These are phyloP conservation scores for Xylaria cubensis DNA, from an alignment of 495 filamentous ascomycete genomes.

Conservation along the genomic window DNA sequence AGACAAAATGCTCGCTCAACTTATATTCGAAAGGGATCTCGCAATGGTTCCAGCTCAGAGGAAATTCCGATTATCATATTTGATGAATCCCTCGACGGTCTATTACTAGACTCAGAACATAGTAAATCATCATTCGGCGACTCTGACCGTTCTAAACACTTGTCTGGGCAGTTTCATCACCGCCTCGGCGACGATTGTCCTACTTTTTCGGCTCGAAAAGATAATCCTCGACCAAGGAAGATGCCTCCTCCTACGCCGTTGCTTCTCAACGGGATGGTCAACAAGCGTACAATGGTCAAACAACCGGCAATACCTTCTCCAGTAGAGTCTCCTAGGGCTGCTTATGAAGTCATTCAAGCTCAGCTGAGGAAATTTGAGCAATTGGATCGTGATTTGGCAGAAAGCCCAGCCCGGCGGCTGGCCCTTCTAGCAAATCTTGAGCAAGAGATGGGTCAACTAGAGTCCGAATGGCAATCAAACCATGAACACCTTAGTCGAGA, in stretches of 20 bases:
- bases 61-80: constrained; percentile 48
- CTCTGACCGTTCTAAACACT: not conserved
- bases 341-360: constrained; percentile 56
- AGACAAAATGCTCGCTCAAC: constrained; percentile 43
- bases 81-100: constrained; percentile 31
- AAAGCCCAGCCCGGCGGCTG: constrained; percentile 45
- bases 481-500: constrained; percentile 54
- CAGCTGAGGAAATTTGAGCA: constrained; percentile 56
- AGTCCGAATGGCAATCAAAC: constrained; percentile 57
- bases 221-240: constrained; percentile 46
- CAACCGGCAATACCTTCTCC: constrained; percentile 52
- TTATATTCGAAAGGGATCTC: constrained; percentile 39
- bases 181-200: constrained; percentile 61
- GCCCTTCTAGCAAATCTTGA: constrained; percentile 59
- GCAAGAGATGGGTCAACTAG: constrained; percentile 59
- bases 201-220: constrained; percentile 56
- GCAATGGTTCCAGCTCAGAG: constrained; percentile 15
- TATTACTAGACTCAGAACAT: constrained; percentile 9
- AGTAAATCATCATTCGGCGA: constrained; percentile 2
- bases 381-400: constrained; percentile 35
- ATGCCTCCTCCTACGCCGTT: constrained; percentile 59
- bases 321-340: constrained; percentile 55
- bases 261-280: constrained; percentile 43
- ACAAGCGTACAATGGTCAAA: constrained; percentile 41
- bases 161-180: constrained; percentile 49